phyloP scores from a whole-genome alignment of 176 grass and related monocot genomes.

The Elaeis guineensis region DNA sequence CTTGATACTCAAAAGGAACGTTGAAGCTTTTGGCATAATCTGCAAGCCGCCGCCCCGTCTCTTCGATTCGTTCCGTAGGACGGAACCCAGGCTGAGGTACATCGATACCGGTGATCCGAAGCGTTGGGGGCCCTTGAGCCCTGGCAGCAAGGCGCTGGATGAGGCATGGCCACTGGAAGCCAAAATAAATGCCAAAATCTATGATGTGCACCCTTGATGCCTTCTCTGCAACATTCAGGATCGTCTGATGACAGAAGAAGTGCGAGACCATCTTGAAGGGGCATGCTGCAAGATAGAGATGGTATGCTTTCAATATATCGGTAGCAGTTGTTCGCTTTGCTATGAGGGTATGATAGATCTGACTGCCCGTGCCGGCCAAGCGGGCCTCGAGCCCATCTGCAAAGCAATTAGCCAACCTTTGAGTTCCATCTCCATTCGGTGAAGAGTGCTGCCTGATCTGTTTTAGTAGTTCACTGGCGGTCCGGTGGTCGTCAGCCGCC shows the following conservation, averaged over 20 bases:
- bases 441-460: constrained; percentile 84
- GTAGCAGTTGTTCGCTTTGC: constrained; percentile 78
- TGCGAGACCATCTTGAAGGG: constrained; percentile 93
- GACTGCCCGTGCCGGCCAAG: constrained; percentile 86
- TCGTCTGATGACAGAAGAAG: constrained; percentile 90
- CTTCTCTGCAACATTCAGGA: constrained; percentile 68
- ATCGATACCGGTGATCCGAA: constrained; percentile 90
- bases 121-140: constrained; percentile 53
- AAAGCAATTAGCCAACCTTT: constrained; percentile 85
- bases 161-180: constrained; percentile 90
- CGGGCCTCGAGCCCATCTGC: constrained; percentile 89
- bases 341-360: constrained; percentile 68
- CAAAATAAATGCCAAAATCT: constrained; percentile 92
- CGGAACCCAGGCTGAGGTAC: constrained; percentile 87
- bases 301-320: constrained; percentile 94
- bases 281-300: constrained; percentile 87
- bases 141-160: constrained; percentile 76
- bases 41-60: constrained; percentile 68
- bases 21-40: constrained; percentile 71
- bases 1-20: constrained; percentile 79
- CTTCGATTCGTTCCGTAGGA: constrained; percentile 82
- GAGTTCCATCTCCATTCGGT: constrained; percentile 57
- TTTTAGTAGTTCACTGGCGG: constrained; percentile 75
- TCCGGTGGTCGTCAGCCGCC: constrained; percentile 73
- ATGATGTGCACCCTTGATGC: constrained; percentile 87